phyloP scores from a whole-genome alignment of 768 basidiomycete genomes.

The Kwoniella bestiolae region DNA sequence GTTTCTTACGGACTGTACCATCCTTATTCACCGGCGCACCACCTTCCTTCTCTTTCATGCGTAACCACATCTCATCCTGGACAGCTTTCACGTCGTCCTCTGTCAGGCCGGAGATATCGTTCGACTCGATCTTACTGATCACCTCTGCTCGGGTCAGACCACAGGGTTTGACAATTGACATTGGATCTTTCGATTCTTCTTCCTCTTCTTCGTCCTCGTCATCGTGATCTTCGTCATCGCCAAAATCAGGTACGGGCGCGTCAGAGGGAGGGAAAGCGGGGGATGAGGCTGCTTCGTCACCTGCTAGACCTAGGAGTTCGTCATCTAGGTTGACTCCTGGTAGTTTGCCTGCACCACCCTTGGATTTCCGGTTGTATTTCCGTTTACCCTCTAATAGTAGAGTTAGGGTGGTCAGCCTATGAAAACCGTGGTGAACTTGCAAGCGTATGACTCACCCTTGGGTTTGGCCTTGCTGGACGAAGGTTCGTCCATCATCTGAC shows the following conservation, averaged over 20 bases:
- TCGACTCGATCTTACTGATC: constrained; percentile 33
- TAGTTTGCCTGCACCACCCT: constrained; percentile 18
- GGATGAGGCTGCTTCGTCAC: constrained; percentile 34
- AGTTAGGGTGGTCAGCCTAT: constrained; percentile 2
- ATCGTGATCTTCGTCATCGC: constrained; percentile 2
- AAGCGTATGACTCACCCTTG: constrained; percentile 25
- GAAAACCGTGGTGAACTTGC: background rate
- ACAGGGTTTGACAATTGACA: constrained; percentile 45
- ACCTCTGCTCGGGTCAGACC: constrained; percentile 47
- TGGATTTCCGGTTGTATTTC: constrained; percentile 24
- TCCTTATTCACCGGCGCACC: constrained; percentile 49
- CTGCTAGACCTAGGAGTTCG: constrained; percentile 47
- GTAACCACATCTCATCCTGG: constrained; percentile 47
- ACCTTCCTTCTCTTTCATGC: constrained; percentile 28
- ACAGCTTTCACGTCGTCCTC: constrained; percentile 51
- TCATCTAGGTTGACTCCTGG: constrained; percentile 36
- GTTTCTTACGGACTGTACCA: constrained; percentile 52
- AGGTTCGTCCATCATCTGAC: constrained; percentile 7
- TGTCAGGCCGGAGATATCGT: constrained; percentile 39
- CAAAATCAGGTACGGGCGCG: constrained; percentile 10
- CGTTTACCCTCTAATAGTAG: constrained; percentile 13
- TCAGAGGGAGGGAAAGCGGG: constrained; percentile 12
- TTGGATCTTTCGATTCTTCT: constrained; percentile 30
- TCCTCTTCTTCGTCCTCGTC: constrained; percentile 9
- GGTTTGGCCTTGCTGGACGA: constrained; percentile 16